phyloP scores from a whole-genome alignment of 2,329 filamentous ascomycete genomes.

The Stagonosporopsis vannaccii region DNA sequence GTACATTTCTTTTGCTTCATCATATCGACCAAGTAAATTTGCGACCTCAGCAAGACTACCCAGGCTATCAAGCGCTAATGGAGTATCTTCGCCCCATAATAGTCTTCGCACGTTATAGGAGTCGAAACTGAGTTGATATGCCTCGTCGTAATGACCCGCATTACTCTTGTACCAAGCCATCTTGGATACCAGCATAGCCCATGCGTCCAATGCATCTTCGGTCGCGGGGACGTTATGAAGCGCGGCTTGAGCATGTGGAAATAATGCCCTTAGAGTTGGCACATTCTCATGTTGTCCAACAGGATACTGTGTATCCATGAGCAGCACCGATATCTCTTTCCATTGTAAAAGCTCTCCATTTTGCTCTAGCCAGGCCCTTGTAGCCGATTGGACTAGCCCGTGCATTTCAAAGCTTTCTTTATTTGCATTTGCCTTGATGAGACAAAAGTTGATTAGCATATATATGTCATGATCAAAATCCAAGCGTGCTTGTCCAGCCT shows the following conservation, averaged over 20 bases:
- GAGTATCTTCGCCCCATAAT: background rate
- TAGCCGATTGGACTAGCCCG: conserved; percentile 28
- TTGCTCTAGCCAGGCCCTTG: conserved; percentile 26
- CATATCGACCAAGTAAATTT: background rate
- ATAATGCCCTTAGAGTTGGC: conserved; percentile 15
- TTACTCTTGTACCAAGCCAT: background rate
- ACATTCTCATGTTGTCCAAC: conserved; percentile 11
- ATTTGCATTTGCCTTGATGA: conserved; percentile 15
- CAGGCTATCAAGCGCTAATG: background rate
- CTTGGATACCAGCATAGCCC: conserved; percentile 8
- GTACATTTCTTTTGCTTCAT: conserved; percentile 13
- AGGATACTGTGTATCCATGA: conserved; percentile 4
- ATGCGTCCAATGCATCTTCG: background rate
- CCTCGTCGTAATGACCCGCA: background rate
- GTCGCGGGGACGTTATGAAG: background rate
- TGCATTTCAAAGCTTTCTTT: conserved; percentile 29
- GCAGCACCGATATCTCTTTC: conserved; percentile 12
- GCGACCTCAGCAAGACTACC: background rate
- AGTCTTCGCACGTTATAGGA: background rate
- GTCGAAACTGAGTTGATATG: background rate
- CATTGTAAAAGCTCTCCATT: conserved; percentile 26
- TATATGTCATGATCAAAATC: conserved; percentile 31
- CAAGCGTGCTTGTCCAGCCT: background rate
- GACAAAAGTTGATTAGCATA: conserved; percentile 22
- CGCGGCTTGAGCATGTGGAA: conserved; percentile 20